Base-by-base conservation (phyloP, 2,329 filamentous ascomycete species). In the Trichoderma asperellum region DNA sequence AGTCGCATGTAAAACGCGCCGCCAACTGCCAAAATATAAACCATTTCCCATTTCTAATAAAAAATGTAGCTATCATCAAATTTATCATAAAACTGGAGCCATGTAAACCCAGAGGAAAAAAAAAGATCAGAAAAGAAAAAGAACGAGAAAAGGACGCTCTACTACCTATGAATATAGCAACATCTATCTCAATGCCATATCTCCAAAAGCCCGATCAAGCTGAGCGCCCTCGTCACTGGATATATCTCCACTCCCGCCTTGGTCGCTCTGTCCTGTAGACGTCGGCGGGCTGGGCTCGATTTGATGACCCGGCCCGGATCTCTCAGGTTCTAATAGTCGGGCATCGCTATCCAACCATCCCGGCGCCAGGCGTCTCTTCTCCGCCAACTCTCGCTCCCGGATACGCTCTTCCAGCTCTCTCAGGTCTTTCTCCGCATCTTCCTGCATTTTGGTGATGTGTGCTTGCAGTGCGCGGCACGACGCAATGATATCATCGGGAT, bases 401-500 rank as follows among this genome's bases (percentile, higher is more conserved):
- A 92, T 88, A 61, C 82, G 84, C 70, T 90, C 88, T 74, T 96
- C 90, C 82, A 96, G 92, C 24, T 87, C 87, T 64, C 83, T 81
- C 67, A 97, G 83, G 66, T 90, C 87, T 43, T 83, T 82, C 71
- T 91, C 86, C 1, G 92, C 92, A 43, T 92, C 89, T 2, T 85
- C 84, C 72, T 90, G 86, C 73, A 92, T 85, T 73, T 89, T 88
- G 32, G 88, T 82, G 14, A 99, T 84, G 79, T 97, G 92, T 1
- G 88, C 86, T 73, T 92, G 89, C 53, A 99, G 86, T 8, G 91
- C 90, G 71, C 87, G 87, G 81, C 95, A 97, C 29, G 93, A 94
- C 16, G 89, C 86, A 24, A 94, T 86, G 75, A 99, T 97, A 73
- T 94, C 91, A 74, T 94, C 89, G 0, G 96, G 94, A 74, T 97